Evolutionary conservation across 306 rosid species (phyloP).

Genomic region (Neltuma alba): DNA sequence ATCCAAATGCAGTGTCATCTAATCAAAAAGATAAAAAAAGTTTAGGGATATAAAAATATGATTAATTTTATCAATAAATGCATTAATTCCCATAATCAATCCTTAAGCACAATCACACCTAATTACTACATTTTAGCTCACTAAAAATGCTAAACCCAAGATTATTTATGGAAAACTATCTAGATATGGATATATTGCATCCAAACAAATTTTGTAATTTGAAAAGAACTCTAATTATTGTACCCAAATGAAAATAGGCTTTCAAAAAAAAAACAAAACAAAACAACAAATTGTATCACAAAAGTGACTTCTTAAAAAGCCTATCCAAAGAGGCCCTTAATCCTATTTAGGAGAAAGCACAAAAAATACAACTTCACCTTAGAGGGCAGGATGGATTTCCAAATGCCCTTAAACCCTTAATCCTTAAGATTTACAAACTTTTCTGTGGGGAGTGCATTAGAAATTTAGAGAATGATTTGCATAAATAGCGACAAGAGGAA

Average conservation of each 20-base stretch:
- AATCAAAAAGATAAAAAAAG: no score
- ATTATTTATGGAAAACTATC: no score
- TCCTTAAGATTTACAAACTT: no score
- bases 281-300: not conserved
- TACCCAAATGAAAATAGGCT: not conserved
- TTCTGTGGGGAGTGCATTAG: not conserved
- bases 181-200: no score
- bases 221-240: not conserved
- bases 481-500: not conserved
- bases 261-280: not conserved
- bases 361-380: not conserved
- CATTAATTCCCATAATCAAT: no score
- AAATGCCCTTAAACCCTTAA: no score
- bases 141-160: no score
- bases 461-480: not conserved
- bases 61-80: no score
- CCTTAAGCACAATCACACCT: no score
- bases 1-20: no score
- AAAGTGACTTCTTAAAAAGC: not conserved
- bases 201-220: not conserved
- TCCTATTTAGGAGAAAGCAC: not conserved
- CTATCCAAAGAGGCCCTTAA: not conserved
- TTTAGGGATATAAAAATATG: no score
- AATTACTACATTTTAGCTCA: no score
- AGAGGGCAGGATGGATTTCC: not conserved